Evolutionary conservation across 2,329 filamentous ascomycete species (phyloP), one percentile per base, ranked within the genome.

Genomic region (Phoma sp.): DNA sequence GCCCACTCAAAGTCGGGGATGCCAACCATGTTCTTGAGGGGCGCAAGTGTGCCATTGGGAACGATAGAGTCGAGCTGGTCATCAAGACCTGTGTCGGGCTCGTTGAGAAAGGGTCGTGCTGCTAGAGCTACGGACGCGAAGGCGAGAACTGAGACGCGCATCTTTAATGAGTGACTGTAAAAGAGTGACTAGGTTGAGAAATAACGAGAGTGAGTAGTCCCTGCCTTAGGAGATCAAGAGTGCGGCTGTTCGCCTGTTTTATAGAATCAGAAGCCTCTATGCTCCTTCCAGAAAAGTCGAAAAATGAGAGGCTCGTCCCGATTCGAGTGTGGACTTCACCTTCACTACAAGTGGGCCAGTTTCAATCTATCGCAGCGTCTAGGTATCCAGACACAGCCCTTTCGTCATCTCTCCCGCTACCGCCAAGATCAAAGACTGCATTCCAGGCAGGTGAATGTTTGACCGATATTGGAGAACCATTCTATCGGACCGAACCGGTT

Each of bases 1-100:
- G 80, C 80, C 70, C 76, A 83, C 36, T 85, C 80, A 61, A 84
- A 85, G 71, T 85, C 83, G 1, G 78, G 81, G 6, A 85, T 72
- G 15, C 81, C 81, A 10, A 81, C 68, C 37, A 85, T 77, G 49
- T 73, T 63, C 15, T 74, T 66, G 6, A 85, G 69, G 41, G 77
- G 66, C 8, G 82, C 78, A 37, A 84, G 25, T 58, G 64, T 25
- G 71, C 74, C 35, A 76, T 73, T 48, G 32, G 70, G 47, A 6
- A 45, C 55, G 13, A 61, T 45, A 10, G 60, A 51, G 25, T 53
- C 62, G 5, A 73, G 57, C 12, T 60, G 58, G 1, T 61, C 64
- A 7, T 73, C 69, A 25, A 75, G 64, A 33, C 73, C 73, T 40
- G 73, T 74, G 41, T 75, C 70, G n/a, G 73, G 68, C 48, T 75